Evolutionary conservation across 805 yeast genomes (phyloP), one percentile per base, ranked within the genome.

Genomic region (Yarrowia sp.): DNA sequence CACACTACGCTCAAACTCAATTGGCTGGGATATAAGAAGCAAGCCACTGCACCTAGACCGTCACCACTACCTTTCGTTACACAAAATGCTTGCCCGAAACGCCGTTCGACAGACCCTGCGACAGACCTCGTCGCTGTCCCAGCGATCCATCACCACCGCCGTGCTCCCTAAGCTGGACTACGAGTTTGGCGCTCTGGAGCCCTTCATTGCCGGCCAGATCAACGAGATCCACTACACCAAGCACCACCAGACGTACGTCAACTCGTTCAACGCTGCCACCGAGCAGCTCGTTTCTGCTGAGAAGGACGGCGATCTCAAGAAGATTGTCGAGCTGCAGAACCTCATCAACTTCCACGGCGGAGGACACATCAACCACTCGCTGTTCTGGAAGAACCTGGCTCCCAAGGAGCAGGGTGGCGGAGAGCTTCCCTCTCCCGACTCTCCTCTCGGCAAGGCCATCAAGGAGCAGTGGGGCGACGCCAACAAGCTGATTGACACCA

Each of bases 211-310:
- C 49, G 96, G 92, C 55, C 87, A 90, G 77, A 92, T 92, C 81
- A 92, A 91, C 80, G 95, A 90, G 79, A 73, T 77, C 67, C 97
- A 92, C 82, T 90, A 92, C 85, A 84, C 87, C 73, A 92, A 92
- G 83, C 97, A 92, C 80, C 97, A 92, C 79, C 95, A 91, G 81
- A 90, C 97, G 42, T 92, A 92, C 76, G 97, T 91, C 73, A 89
- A 85, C 77, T 93, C 95, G 59, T 90, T 86, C 82, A 92, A 92
- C 82, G 79, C 87, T 35, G 92, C 95, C 32, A 78, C 85, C 73
- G 96, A 90, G 79, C 88, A 91, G 80, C 82, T 87, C 66, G 84
- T 85, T 12, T 90, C 86, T 74, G 92, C 97, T 59, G 76, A 84
- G 70, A 79, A 80, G 48, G 82, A 82, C 68, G 85, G 88, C 71